phyloP scores from a whole-genome alignment of 805 yeast species.

The Candida schatavii region DNA sequence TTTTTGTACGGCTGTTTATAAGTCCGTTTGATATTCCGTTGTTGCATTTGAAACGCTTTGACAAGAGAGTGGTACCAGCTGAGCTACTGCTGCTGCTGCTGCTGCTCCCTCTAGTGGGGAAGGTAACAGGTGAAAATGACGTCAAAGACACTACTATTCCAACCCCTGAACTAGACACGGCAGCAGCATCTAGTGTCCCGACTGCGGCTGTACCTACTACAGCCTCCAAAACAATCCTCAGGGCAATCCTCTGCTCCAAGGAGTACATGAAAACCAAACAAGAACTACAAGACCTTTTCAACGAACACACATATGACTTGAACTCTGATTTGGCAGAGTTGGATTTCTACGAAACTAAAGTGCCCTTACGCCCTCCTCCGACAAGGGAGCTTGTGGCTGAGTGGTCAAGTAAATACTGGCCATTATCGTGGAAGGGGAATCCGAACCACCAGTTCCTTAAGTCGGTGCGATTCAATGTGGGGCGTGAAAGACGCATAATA shows the following conservation, averaged over 20 bases:
- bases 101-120: too few species aligned
- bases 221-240: conserved; percentile 15
- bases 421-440: conserved; percentile 90
- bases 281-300: conserved; percentile 21
- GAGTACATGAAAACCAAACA: conserved; percentile 23
- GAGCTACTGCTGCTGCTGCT: too few species aligned
- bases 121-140: too few species aligned
- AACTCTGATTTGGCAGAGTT: conserved; percentile 9
- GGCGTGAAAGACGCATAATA: conserved; percentile 31
- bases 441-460: conserved; percentile 71
- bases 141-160: too few species aligned
- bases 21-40: conserved; percentile 26
- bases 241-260: conserved; percentile 48
- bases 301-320: conserved; percentile 7
- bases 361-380: conserved; percentile 66
- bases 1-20: conserved; percentile 24
- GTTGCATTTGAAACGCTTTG: conserved; percentile 55
- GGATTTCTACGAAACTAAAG: conserved; percentile 20
- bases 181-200: too few species aligned
- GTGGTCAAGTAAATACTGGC: conserved; percentile 81
- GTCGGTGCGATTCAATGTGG: conserved; percentile 50
- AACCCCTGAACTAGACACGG: conserved; percentile 8
- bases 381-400: conserved; percentile 60
- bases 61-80: conserved; percentile 21
- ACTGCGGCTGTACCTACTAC: too few species aligned